Evolutionary conservation across 148 eudicot genomes (phyloP).

Genomic region (Talinum fruticosum): DNA sequence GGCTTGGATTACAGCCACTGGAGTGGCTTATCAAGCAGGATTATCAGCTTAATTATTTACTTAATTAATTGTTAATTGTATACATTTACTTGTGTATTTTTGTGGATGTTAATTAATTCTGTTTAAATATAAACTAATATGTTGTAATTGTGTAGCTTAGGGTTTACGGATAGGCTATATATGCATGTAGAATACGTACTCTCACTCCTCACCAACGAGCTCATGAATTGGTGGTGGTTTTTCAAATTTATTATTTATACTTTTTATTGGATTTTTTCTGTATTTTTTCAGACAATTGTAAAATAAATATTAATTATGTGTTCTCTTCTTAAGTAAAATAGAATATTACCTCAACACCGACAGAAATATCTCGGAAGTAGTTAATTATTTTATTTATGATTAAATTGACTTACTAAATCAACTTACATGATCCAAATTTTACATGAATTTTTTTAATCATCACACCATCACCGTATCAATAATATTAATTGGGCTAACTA

Average conservation of each 20-base stretch:
- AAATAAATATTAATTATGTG: too few species aligned
- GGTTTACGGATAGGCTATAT: not conserved
- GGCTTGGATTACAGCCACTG: conserved; percentile 74
- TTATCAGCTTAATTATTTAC: conserved; percentile 32
- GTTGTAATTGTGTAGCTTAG: not conserved
- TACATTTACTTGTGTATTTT: not conserved
- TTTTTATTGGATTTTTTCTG: not conserved
- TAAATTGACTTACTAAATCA: too few species aligned
- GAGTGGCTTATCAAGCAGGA: conserved; percentile 79
- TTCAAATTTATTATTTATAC: not conserved
- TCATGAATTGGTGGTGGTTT: not conserved
- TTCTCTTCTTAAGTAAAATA: too few species aligned
- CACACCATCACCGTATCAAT: too few species aligned
- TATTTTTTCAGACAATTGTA: not conserved
- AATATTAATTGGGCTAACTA: too few species aligned
- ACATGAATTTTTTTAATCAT: too few species aligned
- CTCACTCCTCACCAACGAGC: not conserved
- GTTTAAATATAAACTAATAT: not conserved
- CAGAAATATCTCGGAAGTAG: too few species aligned
- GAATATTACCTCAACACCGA: too few species aligned
- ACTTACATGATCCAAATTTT: too few species aligned
- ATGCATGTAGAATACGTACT: conserved; percentile 6
- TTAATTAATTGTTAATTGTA: not conserved
- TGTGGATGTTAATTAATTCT: not conserved
- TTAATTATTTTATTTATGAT: too few species aligned